These are phyloP conservation scores for Sarocladium kiliense DNA, from an alignment of 2,329 filamentous ascomycete species.

Conservation along the genomic window DNA sequence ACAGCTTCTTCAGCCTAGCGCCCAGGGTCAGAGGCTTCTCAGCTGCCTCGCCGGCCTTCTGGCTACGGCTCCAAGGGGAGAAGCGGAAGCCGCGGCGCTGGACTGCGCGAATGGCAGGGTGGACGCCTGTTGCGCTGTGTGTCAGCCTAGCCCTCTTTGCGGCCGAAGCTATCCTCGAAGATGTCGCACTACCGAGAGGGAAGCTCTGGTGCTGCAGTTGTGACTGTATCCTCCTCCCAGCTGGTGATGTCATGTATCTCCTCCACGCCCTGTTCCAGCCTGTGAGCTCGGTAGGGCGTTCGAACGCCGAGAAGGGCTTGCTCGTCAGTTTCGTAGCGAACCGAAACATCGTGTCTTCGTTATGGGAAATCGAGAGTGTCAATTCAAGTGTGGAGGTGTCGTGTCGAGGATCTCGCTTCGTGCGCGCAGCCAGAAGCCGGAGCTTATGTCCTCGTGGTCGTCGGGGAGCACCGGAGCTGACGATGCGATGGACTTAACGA, in stretches of 20 bases:
- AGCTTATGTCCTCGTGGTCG: neutral
- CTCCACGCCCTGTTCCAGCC: conserved; percentile 8
- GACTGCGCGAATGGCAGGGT: conserved; percentile 9
- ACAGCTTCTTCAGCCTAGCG: conserved; percentile 73
- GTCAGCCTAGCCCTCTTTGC: neutral
- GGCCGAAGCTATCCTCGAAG: conserved; percentile 11
- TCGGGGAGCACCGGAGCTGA: conserved; percentile 1
- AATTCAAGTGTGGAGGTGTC: too few species aligned
- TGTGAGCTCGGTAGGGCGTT: neutral
- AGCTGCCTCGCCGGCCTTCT: conserved; percentile 17
- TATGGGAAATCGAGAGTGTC: too few species aligned
- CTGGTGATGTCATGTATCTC: conserved; percentile 7
- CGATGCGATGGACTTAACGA: conserved; percentile 4
- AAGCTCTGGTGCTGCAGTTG: neutral
- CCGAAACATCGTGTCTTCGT: neutral
- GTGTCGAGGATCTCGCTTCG: too few species aligned
- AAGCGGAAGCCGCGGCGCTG: conserved; percentile 29
- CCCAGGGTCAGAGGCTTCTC: conserved; percentile 48
- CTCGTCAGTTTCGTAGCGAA: neutral
- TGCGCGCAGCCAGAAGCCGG: neutral
- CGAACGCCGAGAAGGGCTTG: neutral
- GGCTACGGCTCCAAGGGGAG: conserved; percentile 25
- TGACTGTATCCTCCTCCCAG: neutral
- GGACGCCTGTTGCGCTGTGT: neutral
- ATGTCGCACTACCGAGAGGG: neutral